Base-by-base conservation (phyloP, 805 yeast species). In the Candida nitratophila region DNA sequence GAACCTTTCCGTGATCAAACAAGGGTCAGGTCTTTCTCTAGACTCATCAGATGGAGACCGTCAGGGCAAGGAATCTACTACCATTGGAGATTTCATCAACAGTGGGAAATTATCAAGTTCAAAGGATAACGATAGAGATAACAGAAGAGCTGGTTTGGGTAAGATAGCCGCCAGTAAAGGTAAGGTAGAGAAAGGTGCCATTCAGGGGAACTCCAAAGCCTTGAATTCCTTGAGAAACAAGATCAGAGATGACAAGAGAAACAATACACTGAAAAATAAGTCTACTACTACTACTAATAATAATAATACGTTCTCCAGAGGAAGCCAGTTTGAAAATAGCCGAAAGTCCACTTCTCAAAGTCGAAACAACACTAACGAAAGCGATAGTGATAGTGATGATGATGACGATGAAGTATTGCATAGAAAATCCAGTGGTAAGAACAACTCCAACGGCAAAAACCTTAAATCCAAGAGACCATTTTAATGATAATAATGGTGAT, bases 1-100 rank as follows among this genome's bases (percentile, higher is more conserved):
- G 29, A 30, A 21, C 39, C 43, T 57, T 24, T 61, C 63, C 1
- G 55, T 59, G 22, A 52, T 60, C 10, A 50, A 57, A 30, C 55
- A 50, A 20, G 68, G 68, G 7, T 48, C 56, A 3, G 68, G 68
- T 4, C 45, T 64, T 4, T 44, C 49, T 10, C 37, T 58, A 14
- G 43, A 41, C 7, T 24, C 27, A 7, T 24, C 27, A 7, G 40
- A 46, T 21, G 27, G 32, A 16, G 32, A 49, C 42, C 22, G 36
- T 43, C 24, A 32, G 42, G 20, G 22, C 39, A 7, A 33, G 33
- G 26, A 24, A 21, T 43, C 36, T 42, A 40, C 24, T 4, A 41
- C 44, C 2, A 50, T 53, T 9, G 55, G 57, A 1, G 60, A 53
- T 42, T 56, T 55, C 36, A 44, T 50, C 20, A 47, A 43, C n/a